Conservation (phyloP, 1,139 yeast genomes). For the Pichia sp. region DNA sequence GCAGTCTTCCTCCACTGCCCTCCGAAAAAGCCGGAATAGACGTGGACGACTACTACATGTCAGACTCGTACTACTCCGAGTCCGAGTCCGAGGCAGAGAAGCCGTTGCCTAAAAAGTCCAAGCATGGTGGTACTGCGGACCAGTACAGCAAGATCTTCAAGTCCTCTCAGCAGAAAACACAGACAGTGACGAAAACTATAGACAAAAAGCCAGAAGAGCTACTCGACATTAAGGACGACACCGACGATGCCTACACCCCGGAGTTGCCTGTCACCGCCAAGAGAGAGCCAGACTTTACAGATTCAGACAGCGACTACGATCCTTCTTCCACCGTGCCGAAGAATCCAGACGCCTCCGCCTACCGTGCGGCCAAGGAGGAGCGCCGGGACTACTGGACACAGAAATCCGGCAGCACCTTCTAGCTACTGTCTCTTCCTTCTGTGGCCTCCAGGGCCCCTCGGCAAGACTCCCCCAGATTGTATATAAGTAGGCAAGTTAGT, state of each 20-base stretch:
- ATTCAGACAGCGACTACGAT: constrained; percentile 28
- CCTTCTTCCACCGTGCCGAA: constrained; percentile 12
- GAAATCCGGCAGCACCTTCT: constrained; percentile 31
- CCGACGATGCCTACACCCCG: constrained; percentile 7
- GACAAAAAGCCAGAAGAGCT: constrained; percentile 13
- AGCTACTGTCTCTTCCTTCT: neutral
- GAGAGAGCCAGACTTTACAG: constrained; percentile 11
- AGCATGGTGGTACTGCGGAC: neutral
- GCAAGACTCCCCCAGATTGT: neutral
- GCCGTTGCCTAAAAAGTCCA: constrained; percentile 9
- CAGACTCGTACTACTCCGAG: constrained; percentile 26
- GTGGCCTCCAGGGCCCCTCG: too few species aligned
- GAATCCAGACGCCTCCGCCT: neutral
- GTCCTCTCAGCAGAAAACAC: constrained; percentile 5
- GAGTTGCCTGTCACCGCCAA: neutral
- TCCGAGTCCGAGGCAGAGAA: constrained; percentile 24
- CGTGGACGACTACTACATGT: constrained; percentile 21
- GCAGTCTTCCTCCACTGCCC: constrained; percentile 30
- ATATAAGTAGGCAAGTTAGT: neutral
- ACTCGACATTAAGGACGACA: constrained; percentile 13
- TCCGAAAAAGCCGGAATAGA: constrained; percentile 25
- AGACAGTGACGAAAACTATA: neutral
- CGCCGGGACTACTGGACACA: constrained; percentile 43
- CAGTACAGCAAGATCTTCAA: neutral
- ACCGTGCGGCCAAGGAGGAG: constrained; percentile 25